Conservation (phyloP, 2,329 filamentous ascomycete species). For the Fusarium paranaense region DNA sequence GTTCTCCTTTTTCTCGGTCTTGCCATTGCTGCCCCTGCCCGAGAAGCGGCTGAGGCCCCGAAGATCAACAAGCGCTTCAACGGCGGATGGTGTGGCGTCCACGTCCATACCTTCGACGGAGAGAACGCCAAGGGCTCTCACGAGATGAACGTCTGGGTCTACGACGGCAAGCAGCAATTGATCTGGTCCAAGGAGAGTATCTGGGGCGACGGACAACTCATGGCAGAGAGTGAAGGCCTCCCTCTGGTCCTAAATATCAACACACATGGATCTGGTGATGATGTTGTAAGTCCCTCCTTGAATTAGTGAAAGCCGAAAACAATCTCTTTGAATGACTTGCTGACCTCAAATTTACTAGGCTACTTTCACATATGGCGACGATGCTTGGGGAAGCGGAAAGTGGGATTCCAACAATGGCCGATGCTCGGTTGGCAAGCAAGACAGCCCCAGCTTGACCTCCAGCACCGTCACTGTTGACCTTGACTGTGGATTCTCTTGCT, state of each 20-base stretch:
- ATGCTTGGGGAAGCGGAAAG: constrained; percentile 5
- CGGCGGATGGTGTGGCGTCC: not conserved
- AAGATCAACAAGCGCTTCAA: not conserved
- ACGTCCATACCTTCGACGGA: not conserved
- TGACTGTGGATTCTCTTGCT: constrained; percentile 2
- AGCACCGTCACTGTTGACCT: not conserved
- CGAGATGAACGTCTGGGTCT: not conserved
- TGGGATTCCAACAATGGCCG: constrained; percentile 4
- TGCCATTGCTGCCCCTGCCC: not conserved
- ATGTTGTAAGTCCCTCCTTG: not conserved
- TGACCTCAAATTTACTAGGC: not conserved
- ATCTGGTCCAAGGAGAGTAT: not conserved
- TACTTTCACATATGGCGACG: constrained; percentile 1
- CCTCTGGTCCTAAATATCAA: not conserved
- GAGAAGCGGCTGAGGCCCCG: not conserved
- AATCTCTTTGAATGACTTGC: not conserved
- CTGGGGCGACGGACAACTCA: not conserved
- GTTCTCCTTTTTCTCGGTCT: not conserved
- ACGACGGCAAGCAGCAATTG: not conserved
- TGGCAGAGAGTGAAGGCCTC: not conserved
- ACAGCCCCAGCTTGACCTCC: not conserved
- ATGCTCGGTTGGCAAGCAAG: constrained; percentile 5
- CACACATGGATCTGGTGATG: not conserved
- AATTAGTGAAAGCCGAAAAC: rapidly evolving
- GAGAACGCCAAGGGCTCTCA: not conserved